Evolutionary conservation across 2,329 filamentous ascomycete species (phyloP).

Genomic region (Pseudocercospora pini-densiflorae): DNA sequence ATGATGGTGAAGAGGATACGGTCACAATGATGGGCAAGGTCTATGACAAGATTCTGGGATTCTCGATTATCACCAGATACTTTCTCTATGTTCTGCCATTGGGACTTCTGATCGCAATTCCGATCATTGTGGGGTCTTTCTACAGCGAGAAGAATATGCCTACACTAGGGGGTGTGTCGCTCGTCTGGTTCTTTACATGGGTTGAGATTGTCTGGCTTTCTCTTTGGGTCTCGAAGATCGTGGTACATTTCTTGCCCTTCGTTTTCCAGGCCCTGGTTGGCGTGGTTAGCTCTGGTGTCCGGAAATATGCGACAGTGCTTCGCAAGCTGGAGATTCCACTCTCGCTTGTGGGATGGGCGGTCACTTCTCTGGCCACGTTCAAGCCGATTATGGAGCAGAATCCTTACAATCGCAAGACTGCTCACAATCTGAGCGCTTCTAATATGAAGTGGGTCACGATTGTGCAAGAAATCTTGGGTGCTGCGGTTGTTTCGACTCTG

Average conservation of each 20-base stretch:
- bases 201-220: constrained; percentile 67
- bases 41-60: constrained; percentile 65
- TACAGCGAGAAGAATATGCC: constrained; percentile 44
- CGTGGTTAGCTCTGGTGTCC: constrained; percentile 66
- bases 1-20: constrained; percentile 57
- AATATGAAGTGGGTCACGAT: constrained; percentile 56
- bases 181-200: constrained; percentile 68
- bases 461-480: constrained; percentile 68
- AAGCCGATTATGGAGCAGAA: constrained; percentile 52
- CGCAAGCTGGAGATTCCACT: constrained; percentile 63
- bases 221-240: constrained; percentile 65
- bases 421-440: constrained; percentile 12
- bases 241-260: constrained; percentile 62
- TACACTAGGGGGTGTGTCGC: constrained; percentile 59
- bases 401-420: constrained; percentile 35
- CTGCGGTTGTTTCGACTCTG: constrained; percentile 68
- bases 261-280: constrained; percentile 66
- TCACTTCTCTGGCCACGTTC: constrained; percentile 65
- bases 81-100: constrained; percentile 66
- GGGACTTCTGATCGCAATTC: constrained; percentile 62
- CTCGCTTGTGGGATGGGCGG: constrained; percentile 64
- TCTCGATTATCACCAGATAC: constrained; percentile 66
- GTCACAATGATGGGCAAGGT: constrained; percentile 63
- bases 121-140: constrained; percentile 64
- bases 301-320: constrained; percentile 66